phyloP scores from a whole-genome alignment of 2,329 filamentous ascomycete species.

The Dryadomyces quercus-mongolicae region DNA sequence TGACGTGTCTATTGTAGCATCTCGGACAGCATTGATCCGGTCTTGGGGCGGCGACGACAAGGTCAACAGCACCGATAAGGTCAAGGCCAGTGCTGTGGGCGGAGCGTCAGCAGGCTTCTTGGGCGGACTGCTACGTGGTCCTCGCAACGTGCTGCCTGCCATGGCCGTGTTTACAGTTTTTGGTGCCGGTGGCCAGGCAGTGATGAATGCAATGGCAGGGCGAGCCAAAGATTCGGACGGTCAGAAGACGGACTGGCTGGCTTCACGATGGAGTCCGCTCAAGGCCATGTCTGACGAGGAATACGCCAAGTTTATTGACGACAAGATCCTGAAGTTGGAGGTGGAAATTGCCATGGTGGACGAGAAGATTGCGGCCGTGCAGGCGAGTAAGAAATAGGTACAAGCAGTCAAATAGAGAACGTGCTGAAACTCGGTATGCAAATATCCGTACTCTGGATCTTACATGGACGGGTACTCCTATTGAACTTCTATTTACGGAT shows the following conservation, averaged over 20 bases:
- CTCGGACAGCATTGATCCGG: slow-evolving; percentile 33
- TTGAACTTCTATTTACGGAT: no score
- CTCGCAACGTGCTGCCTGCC: slow-evolving; percentile 38
- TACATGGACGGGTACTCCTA: no score
- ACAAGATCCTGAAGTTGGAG: slow-evolving; percentile 59
- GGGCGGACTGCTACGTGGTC: slow-evolving; percentile 41
- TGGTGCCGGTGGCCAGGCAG: slow-evolving; percentile 20
- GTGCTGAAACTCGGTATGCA: not conserved
- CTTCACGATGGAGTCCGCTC: slow-evolving; percentile 63
- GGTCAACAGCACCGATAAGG: slow-evolving; percentile 44
- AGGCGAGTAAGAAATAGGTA: slow-evolving; percentile 1
- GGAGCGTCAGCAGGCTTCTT: slow-evolving; percentile 56
- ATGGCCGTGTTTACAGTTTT: slow-evolving; percentile 32
- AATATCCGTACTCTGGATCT: not conserved
- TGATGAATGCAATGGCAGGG: slow-evolving; percentile 12
- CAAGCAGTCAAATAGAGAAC: not conserved
- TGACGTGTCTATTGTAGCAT: slow-evolving; percentile 23
- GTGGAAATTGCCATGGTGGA: slow-evolving; percentile 71
- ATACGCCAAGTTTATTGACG: slow-evolving; percentile 56
- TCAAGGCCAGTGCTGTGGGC: slow-evolving; percentile 56
- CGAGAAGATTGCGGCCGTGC: slow-evolving; percentile 47
- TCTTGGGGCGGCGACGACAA: slow-evolving; percentile 37
- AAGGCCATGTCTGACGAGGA: slow-evolving; percentile 57
- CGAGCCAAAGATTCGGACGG: not conserved
- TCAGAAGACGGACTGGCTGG: slow-evolving; percentile 23